Evolutionary conservation across 2,329 filamentous ascomycete genomes (phyloP), one percentile per base, ranked within the genome.

Genomic region (Beauveria brongniartii): DNA sequence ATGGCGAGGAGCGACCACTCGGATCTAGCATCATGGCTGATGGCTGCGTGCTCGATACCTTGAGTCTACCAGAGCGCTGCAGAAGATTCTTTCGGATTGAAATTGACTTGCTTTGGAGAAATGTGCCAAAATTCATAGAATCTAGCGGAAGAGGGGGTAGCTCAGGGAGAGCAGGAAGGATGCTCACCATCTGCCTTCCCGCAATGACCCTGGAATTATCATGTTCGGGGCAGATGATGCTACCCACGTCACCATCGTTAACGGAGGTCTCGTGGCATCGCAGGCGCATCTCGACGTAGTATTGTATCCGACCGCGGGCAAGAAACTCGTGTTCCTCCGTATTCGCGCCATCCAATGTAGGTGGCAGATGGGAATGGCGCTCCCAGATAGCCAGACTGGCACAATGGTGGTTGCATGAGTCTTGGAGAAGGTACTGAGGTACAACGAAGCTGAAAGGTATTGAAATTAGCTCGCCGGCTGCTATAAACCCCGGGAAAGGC

Each of bases 21-120:
- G 56, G 48, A n/a, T 59, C 56, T 8, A 59, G 48, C 56, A 59
- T 59, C 48, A 59, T 51, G 18, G 56, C 56, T 10, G 56, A 48
- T 14, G 56, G 57, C 40, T 59, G 57, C 40, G n/a, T 24, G 28
- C 57, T 47, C 26, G 40, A 52, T 14, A 28, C 57, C 8, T 14
- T 34, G 10, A 59, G 57, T 14, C 40, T 41, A 14, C 48, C 57
- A 4, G 48, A n/a, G 8, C 57, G 40, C 26, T 43, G 48, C 20
- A 53, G 10, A 3, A 59, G 3, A 34, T 59, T 34, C 26, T 37
- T 53, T 16, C 57, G 48, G 10, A 53, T 24, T 1, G 47, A 4
- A 18, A 53, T 7, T 5, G 48, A 46, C 10, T 46, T 53, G n/a
- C 48, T 53, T 5, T 28, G 57, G 20, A 22, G 9, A 24, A 53